These are phyloP conservation scores for Chlamydomonas schloesseri DNA, from an alignment of 139 green algal genomes.

Conservation along the genomic window DNA sequence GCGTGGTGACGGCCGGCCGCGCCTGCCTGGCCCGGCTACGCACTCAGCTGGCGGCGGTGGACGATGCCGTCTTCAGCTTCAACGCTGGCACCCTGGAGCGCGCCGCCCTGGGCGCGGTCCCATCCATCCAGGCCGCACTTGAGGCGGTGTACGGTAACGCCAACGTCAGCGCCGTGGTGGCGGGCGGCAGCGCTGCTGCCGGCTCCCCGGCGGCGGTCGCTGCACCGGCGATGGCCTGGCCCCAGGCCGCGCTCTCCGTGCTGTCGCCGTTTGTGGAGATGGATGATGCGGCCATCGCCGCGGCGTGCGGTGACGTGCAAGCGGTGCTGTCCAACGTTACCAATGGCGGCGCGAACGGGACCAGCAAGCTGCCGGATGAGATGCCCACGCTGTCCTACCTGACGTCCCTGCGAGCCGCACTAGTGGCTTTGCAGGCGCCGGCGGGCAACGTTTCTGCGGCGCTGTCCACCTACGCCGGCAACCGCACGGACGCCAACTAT, in stretches of 20 bases:
- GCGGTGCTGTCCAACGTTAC: neutral
- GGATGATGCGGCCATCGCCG: neutral
- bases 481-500: neutral
- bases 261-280: neutral
- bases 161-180: too few species aligned
- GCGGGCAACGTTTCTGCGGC: neutral
- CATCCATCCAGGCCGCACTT: neutral
- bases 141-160: neutral
- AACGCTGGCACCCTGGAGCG: neutral
- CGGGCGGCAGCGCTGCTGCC: neutral
- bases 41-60: neutral
- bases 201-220: neutral
- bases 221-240: neutral
- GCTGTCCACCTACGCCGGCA: neutral
- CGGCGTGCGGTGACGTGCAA: neutral
- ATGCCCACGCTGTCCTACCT: neutral
- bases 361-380: neutral
- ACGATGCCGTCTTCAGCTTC: conserved; percentile 1
- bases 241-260: neutral
- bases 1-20: neutral
- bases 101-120: neutral
- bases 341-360: neutral
- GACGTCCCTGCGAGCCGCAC: neutral
- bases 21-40: neutral
- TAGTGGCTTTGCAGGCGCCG: neutral